Evolutionary conservation across 768 basidiomycete species (phyloP).

Genomic region (Lentinula aciculospora): DNA sequence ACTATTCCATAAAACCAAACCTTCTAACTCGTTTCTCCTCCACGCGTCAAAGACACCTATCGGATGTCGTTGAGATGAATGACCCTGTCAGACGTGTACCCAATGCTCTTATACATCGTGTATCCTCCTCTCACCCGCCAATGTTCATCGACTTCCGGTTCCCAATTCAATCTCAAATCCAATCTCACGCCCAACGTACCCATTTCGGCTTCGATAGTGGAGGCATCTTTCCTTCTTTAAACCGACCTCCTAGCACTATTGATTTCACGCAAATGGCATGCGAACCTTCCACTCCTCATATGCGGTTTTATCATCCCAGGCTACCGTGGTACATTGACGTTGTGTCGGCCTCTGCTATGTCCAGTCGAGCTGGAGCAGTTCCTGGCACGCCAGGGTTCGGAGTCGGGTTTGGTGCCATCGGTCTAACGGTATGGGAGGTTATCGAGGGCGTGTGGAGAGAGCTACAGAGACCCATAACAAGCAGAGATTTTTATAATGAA

Average conservation of each 20-base stretch:
- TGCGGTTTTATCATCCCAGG: constrained; percentile 52
- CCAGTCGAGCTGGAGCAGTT: constrained; percentile 31
- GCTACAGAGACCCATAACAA: constrained; percentile 39
- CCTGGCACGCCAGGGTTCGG: neutral
- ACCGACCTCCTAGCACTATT: constrained; percentile 33
- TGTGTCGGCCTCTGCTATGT: constrained; percentile 30
- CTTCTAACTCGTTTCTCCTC: constrained; percentile 14
- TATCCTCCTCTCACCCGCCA: constrained; percentile 27
- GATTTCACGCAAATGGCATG: constrained; percentile 54
- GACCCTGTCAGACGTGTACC: constrained; percentile 25
- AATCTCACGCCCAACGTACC: constrained; percentile 18
- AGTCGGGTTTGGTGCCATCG: neutral
- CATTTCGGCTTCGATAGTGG: neutral
- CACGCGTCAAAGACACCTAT: constrained; percentile 22
- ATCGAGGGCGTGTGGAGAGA: constrained; percentile 38
- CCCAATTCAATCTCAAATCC: constrained; percentile 21
- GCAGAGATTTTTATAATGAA: constrained; percentile 54
- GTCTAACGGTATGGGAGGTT: constrained; percentile 49
- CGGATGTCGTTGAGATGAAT: constrained; percentile 24
- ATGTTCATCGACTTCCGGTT: constrained; percentile 47
- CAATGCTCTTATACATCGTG: constrained; percentile 17
- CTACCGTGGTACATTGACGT: constrained; percentile 71
- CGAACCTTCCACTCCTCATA: constrained; percentile 38
- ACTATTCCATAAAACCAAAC: constrained; percentile 19
- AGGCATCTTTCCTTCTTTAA: constrained; percentile 34